Conservation (phyloP, 768 basidiomycete species). For the Cubamyces sp. region DNA sequence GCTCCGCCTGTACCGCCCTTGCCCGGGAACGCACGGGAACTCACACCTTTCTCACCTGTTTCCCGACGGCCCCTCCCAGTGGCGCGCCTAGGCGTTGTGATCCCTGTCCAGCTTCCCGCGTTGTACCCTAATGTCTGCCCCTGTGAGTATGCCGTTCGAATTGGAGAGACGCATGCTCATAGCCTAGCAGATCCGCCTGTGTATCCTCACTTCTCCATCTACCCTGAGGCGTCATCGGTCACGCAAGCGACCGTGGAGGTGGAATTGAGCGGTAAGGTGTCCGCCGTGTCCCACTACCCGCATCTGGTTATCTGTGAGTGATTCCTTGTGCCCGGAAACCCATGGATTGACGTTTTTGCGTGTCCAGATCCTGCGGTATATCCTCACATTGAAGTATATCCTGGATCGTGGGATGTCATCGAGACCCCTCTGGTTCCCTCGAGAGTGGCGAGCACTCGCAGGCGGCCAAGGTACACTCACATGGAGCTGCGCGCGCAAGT, state of each 20-base stretch:
- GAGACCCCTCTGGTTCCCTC: no score
- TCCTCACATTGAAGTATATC: slow-evolving; percentile 36
- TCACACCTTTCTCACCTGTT: slow-evolving; percentile 25
- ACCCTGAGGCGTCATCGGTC: slow-evolving; percentile 22
- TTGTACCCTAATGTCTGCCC: slow-evolving; percentile 29
- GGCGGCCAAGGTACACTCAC: slow-evolving; percentile 25
- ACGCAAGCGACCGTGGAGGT: neutral
- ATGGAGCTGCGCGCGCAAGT: slow-evolving; percentile 26
- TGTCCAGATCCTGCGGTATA: slow-evolving; percentile 32
- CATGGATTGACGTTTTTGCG: neutral
- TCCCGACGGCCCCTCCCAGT: slow-evolving; percentile 20
- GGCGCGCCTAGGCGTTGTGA: slow-evolving; percentile 4
- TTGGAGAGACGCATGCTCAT: neutral
- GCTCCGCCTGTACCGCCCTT: slow-evolving; percentile 30
- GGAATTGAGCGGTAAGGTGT: neutral
- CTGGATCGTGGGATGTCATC: slow-evolving; percentile 15
- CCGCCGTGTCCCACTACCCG: slow-evolving; percentile 12
- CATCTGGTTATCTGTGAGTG: slow-evolving; percentile 22
- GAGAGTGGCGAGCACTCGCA: neutral
- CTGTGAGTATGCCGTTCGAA: slow-evolving; percentile 24
- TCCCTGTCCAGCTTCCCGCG: slow-evolving; percentile 18
- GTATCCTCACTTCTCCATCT: slow-evolving; percentile 34
- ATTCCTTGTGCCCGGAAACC: neutral
- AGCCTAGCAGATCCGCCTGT: slow-evolving; percentile 28
- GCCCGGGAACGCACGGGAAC: slow-evolving; percentile 27